Evolutionary conservation across 345 rosid genomes (phyloP), one percentile per base, ranked within the genome.

Genomic region (Populus ilicifolia): DNA sequence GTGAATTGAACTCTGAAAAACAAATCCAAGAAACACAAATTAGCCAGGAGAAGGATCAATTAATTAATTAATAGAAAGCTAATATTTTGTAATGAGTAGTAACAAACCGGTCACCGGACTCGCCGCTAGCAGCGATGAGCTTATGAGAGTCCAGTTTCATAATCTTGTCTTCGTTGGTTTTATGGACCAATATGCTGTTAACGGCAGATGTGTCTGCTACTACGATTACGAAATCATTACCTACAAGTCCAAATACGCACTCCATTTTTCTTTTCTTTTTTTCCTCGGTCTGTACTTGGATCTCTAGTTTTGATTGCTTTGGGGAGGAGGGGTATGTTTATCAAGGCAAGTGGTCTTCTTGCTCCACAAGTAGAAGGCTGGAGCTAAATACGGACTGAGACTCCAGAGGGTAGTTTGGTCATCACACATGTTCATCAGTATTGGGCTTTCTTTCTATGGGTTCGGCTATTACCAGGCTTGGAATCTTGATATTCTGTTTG

Each of bases 91-190:
- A n/a, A 18, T n/a, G 52, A 10, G 27, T 0, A 38, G 13, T 39
- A 23, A 38, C 29, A 10, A 6, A 93, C 98, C 98, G 84, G 83
- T 95, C 99, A 64, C 99, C 98, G 46, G 99, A 84, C 88, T 93
- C 98, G 30, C 99, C 99, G 74, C 98, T 93, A 35, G 98, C 98
- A 72, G 98, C 99, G 81, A 91, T 71, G 78, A 96, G 97, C 87
- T 93, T 96, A 87, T 93, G 97, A 56, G 97, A 93, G 71, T 96
- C 99, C 75, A 96, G 99, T 43, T 69, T 38, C 98, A 96, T 96
- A 89, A 96, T 92, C 86, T 96, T 96, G 89, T 93, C 99, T 79
- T 96, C 99, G 73, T 96, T 87, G 66, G 94, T 87, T 83, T 96
- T 93, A 87, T 96, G 99, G 16, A 93, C 92, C 36, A 96, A 87